Percentiles rank a stretch among this genome's conserved stretches.
Conservation (phyloP, 2,329 filamentous ascomycete species). For the Clonostachys chloroleuca region DNA sequence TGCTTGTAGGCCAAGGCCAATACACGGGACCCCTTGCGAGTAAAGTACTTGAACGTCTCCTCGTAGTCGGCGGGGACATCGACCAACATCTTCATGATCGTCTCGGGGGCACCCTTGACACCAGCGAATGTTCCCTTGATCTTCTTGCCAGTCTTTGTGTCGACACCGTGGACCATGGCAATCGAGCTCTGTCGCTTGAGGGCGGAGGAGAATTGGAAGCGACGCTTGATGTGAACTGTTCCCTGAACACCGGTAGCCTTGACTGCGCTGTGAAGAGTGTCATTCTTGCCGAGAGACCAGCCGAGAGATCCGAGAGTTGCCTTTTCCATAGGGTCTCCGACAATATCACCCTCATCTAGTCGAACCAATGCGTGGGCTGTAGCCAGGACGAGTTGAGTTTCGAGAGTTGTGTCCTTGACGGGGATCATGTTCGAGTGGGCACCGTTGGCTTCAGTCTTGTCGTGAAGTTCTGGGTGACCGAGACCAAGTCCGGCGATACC, state of each 20-base stretch:
- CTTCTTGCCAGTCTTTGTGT: slow-evolving; percentile 70
- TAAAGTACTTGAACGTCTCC: slow-evolving; percentile 98
- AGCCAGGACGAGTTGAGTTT: slow-evolving; percentile 89
- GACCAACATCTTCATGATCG: slow-evolving; percentile 88
- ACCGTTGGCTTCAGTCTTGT: slow-evolving; percentile 68
- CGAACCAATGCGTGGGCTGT: slow-evolving; percentile 95
- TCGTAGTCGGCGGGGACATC: slow-evolving; percentile 84
- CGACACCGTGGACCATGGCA: slow-evolving; percentile 71
- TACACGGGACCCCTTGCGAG: slow-evolving; percentile 89
- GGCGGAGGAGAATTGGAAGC: slow-evolving; percentile 97
- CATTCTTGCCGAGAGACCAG: slow-evolving; percentile 89
- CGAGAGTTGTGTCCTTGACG: slow-evolving; percentile 65
- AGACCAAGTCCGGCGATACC: slow-evolving; percentile 88
- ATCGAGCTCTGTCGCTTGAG: slow-evolving; percentile 95
- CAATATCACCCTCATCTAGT: slow-evolving; percentile 92
- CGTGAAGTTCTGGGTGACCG: slow-evolving; percentile 60
- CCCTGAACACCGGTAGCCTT: slow-evolving; percentile 42
- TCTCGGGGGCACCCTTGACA: slow-evolving; percentile 97
- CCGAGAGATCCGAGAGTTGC: slow-evolving; percentile 85
- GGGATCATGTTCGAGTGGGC: slow-evolving; percentile 76
- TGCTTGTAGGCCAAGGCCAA: slow-evolving; percentile 93
- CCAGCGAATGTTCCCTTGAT: slow-evolving; percentile 84
- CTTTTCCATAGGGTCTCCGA: slow-evolving; percentile 99
- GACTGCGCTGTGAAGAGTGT: slow-evolving; percentile 65
- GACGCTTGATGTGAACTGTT: slow-evolving; percentile 87